phyloP scores from a whole-genome alignment of 768 basidiomycete species.

The Clavaria fumosa region DNA sequence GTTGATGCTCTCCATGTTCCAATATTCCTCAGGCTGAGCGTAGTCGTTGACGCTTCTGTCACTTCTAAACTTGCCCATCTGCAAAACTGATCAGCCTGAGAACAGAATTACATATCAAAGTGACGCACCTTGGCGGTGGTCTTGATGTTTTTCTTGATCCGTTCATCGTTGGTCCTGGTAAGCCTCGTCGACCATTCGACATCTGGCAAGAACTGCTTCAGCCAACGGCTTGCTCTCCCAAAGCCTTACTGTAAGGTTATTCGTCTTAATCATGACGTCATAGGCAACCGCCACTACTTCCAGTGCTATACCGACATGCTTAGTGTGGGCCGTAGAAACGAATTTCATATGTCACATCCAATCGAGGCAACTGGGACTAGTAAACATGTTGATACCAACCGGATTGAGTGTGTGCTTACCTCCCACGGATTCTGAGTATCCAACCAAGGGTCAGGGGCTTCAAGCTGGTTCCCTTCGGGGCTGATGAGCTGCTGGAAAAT shows the following conservation, averaged over 20 bases:
- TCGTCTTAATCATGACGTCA: slow-evolving; percentile 89
- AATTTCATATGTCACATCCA: slow-evolving; percentile 74
- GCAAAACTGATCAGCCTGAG: too few species aligned
- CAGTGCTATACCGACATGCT: slow-evolving; percentile 51
- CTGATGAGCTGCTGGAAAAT: slow-evolving; percentile 93
- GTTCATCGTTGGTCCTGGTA: slow-evolving; percentile 71
- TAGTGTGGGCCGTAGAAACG: slow-evolving; percentile 79
- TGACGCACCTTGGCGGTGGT: slow-evolving; percentile 65
- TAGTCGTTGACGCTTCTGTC: slow-evolving; percentile 89
- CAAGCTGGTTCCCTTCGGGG: slow-evolving; percentile 68
- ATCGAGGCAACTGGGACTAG: slow-evolving; percentile 63
- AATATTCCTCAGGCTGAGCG: slow-evolving; percentile 78
- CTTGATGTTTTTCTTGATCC: slow-evolving; percentile 83
- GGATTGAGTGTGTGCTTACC: too few species aligned
- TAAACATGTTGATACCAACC: too few species aligned
- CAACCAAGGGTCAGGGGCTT: slow-evolving; percentile 90
- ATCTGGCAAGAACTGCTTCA: slow-evolving; percentile 86
- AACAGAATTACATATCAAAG: too few species aligned
- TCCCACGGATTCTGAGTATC: slow-evolving; percentile 84
- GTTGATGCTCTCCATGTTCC: slow-evolving; percentile 49
- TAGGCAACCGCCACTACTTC: slow-evolving; percentile 90
- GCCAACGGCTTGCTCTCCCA: slow-evolving; percentile 82
- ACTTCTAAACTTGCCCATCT: slow-evolving; percentile 97
- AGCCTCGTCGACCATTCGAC: slow-evolving; percentile 77
- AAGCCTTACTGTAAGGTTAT: slow-evolving; percentile 75